These are phyloP conservation scores for Xylariaceae sp. DNA, from an alignment of 2,329 filamentous ascomycete genomes.

Conservation along the genomic window DNA sequence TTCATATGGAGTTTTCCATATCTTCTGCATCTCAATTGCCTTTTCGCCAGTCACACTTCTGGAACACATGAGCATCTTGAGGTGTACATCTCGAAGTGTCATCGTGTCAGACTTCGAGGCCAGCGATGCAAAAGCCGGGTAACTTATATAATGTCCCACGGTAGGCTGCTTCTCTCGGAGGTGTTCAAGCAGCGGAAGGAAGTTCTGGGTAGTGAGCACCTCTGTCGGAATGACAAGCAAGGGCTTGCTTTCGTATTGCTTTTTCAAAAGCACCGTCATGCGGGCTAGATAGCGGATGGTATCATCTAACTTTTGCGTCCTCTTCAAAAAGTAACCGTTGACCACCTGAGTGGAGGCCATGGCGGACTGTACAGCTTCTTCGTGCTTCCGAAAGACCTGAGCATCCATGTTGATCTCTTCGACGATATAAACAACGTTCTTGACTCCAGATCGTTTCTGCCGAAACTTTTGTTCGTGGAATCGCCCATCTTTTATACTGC, in stretches of 20 bases:
- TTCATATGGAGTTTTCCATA: constrained; percentile 68
- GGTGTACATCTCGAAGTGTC: constrained; percentile 66
- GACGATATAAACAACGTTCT: constrained; percentile 71
- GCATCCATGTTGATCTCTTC: constrained; percentile 63
- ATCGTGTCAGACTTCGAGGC: constrained; percentile 70
- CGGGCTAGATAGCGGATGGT: constrained; percentile 68
- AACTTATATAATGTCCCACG: constrained; percentile 57
- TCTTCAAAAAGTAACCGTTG: constrained; percentile 73
- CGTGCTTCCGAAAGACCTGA: constrained; percentile 49
- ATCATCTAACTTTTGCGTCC: constrained; percentile 69
- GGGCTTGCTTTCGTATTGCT: constrained; percentile 54
- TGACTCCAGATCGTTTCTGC: constrained; percentile 64
- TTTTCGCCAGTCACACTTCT: constrained; percentile 70
- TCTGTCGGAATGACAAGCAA: constrained; percentile 61
- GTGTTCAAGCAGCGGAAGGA: constrained; percentile 57
- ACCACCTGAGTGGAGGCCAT: constrained; percentile 74
- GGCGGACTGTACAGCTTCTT: constrained; percentile 64
- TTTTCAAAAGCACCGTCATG: constrained; percentile 64
- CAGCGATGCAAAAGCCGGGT: constrained; percentile 64
- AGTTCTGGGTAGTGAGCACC: constrained; percentile 58
- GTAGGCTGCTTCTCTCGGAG: constrained; percentile 48
- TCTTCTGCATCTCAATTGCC: constrained; percentile 70
- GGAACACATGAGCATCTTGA: constrained; percentile 84
- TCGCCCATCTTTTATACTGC: constrained; percentile 74
- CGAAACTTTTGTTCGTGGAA: constrained; percentile 84